Conservation (phyloP, 179 eudicot species). For the Beta lomatogona region DNA sequence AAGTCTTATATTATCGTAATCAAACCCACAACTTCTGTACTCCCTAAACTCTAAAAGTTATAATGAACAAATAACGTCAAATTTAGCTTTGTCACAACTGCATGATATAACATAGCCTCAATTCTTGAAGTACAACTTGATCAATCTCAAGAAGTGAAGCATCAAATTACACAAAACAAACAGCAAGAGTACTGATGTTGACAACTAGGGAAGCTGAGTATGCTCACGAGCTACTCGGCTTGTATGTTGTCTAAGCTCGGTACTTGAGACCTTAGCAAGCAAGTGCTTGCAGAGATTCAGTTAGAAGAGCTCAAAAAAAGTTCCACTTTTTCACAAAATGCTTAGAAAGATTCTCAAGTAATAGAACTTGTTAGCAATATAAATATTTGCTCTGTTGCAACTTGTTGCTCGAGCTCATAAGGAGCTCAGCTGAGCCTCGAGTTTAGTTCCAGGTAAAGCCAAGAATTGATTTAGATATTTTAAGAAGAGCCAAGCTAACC, state of each 20-base stretch:
- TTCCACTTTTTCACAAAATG: background rate
- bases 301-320: background rate
- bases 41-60: background rate
- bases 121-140: background rate
- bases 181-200: background rate
- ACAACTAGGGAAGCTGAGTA: background rate
- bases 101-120: background rate
- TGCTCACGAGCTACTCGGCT: background rate
- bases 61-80: background rate
- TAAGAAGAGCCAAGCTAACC: background rate
- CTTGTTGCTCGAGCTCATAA: background rate
- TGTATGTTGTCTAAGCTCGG: background rate
- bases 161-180: slow-evolving; percentile 1
- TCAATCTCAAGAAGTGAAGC: background rate
- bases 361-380: background rate
- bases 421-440: background rate
- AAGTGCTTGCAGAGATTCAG: no score
- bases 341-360: background rate
- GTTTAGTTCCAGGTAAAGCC: background rate
- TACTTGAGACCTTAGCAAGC: background rate
- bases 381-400: background rate
- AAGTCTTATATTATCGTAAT: background rate
- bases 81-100: background rate
- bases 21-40: background rate
- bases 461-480: background rate